Evolutionary conservation across 108 stramenopile genomes (phyloP), one percentile per base, ranked within the genome.

Genomic region (Cyclotella atomus): DNA sequence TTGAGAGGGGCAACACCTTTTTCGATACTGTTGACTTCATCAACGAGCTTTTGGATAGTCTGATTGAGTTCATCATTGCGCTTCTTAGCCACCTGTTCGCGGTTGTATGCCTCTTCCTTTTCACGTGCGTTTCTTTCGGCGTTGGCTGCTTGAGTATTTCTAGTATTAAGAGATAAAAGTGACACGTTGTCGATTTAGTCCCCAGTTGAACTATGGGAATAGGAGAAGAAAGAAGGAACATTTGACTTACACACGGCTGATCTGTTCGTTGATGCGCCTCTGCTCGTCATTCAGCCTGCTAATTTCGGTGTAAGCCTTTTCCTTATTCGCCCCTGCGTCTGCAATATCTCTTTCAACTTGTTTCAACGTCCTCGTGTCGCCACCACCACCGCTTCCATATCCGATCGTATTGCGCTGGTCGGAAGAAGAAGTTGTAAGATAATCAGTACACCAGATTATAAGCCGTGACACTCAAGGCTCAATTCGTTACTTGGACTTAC

Each of bases 211-310:
- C 5, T 15, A 36, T 38, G 15, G 3, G 15, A 30, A 32, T 2
- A 10, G 1, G 14, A 10, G 16, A 35, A 2, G 7, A 32, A 34
- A 6, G 16, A 2, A 15, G 19, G 10, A 16, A 3, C 29, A 38
- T 16, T 19, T 14, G 19, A 61, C 60, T 61, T 24, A 61, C 20
- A 68, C 62, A 15, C 65, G 70, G 30, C 50, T 73, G 25, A 83
- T 74, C 24, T 68, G 63, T 38, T 84, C 79, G 63, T 92, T 92
- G 25, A 95, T 16, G 1, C 50, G 19, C 16, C 81, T 75, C 63
- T 81, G 67, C 59, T 95, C 89, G 52, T 85, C 87, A 69, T 95
- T 92, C n/a, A 90, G 61, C 41, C 65, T 75, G 45, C 76, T 85
- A 49, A 89, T 91, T 52, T 82, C 70, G 1, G 64, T 59, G 36